phyloP scores from a whole-genome alignment of 805 yeast species.

The Grigorovia transvaalensis region DNA sequence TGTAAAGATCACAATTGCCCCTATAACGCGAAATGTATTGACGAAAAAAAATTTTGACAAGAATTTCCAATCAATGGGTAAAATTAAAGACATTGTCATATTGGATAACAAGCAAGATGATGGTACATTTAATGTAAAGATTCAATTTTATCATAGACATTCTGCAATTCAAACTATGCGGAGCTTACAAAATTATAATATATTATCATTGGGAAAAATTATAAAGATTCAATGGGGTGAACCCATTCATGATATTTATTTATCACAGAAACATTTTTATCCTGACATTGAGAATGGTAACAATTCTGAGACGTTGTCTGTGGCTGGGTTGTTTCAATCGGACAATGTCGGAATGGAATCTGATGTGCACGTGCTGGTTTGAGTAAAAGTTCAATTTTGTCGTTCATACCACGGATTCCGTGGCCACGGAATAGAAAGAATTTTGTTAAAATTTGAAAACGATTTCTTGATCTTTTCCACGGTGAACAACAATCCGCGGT shows the following conservation, averaged over 20 bases:
- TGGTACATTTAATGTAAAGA: background rate
- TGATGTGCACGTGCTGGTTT: background rate
- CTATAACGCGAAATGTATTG: background rate
- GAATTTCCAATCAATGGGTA: too few relatives aligned
- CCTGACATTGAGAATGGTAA: background rate
- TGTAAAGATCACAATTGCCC: slow-evolving; percentile 22
- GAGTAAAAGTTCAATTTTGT: too few relatives aligned
- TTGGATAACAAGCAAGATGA: too few relatives aligned
- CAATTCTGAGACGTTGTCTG: background rate
- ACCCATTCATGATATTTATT: background rate
- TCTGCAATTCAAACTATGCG: background rate
- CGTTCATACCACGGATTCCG: background rate
- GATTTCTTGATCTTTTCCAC: background rate
- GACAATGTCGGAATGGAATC: background rate
- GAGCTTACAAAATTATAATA: background rate
- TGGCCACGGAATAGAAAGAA: background rate
- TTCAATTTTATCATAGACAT: background rate
- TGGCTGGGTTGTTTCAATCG: background rate
- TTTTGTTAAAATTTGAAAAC: background rate
- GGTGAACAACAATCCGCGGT: too few relatives aligned
- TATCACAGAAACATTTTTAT: background rate
- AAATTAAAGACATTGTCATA: too few relatives aligned
- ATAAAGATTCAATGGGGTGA: background rate
- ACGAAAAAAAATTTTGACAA: too few relatives aligned
- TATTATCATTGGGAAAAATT: background rate